Conservation (phyloP, 129 eudicot genomes). For the Helianthus annuus region DNA sequence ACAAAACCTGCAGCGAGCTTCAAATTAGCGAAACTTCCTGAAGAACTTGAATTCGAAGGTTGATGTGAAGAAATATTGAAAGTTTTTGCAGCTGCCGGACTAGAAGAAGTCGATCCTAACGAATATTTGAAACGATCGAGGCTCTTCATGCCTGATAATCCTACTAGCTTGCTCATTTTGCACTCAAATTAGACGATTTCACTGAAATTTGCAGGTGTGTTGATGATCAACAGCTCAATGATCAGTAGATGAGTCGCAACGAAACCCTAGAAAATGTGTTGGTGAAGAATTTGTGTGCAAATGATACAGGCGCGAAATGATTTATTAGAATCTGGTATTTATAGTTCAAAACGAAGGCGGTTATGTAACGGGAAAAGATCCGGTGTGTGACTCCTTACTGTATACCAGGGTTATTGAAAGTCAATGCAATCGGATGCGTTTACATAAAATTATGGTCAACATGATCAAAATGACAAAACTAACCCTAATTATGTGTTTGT, state of each 20-base stretch:
- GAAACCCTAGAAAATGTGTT: slow-evolving; percentile 33
- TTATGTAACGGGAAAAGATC: slow-evolving; percentile 4
- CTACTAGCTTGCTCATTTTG: slow-evolving; percentile 63
- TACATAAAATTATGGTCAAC: not conserved
- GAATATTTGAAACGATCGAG: slow-evolving; percentile 63
- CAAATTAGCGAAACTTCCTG: slow-evolving; percentile 82
- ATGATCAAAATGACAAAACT: no score
- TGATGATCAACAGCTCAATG: slow-evolving; percentile 15
- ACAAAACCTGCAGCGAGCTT: slow-evolving; percentile 84
- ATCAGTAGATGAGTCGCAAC: not conserved
- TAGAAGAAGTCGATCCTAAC: slow-evolving; percentile 45
- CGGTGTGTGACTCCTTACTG: not conserved
- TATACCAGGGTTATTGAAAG: not conserved
- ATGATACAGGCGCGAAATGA: slow-evolving; percentile 44
- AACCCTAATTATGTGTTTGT: no score
- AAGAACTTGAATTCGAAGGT: slow-evolving; percentile 55
- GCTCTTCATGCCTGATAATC: slow-evolving; percentile 69
- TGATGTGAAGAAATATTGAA: slow-evolving; percentile 49
- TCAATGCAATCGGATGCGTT: not conserved
- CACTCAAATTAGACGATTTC: slow-evolving; percentile 12
- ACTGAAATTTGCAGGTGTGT: slow-evolving; percentile 7
- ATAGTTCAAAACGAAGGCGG: slow-evolving; percentile 31
- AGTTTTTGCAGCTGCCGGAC: slow-evolving; percentile 44
- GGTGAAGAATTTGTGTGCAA: slow-evolving; percentile 21
- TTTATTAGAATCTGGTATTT: slow-evolving; percentile 20